A percentile compares a stretch with the other conserved stretches of the same genome.
These are phyloP conservation scores for Cytospora piceicola DNA, from an alignment of 2,329 filamentous ascomycete genomes.

Conservation along the genomic window DNA sequence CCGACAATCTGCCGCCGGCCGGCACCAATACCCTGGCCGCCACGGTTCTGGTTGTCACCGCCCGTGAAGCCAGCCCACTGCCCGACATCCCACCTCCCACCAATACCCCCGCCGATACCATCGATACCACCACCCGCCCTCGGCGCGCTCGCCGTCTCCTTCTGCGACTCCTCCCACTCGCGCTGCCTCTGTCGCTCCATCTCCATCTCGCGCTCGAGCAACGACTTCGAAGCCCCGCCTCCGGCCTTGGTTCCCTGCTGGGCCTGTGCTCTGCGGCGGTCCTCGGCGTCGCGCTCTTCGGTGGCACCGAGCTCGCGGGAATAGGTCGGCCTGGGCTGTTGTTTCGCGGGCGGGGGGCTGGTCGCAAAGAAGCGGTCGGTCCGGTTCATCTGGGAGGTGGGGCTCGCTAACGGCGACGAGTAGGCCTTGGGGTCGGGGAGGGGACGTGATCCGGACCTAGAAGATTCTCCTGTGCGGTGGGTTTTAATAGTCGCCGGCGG, in stretches of 20 bases:
- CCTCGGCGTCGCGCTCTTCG: conserved; percentile 65
- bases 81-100: conserved; percentile 74
- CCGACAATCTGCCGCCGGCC: conserved; percentile 79
- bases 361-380: conserved; percentile 62
- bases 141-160: conserved; percentile 61
- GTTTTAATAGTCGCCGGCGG: conserved; percentile 37
- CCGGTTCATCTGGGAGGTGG: conserved; percentile 44
- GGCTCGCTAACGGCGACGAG: conserved; percentile 33
- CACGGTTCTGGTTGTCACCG: conserved; percentile 74
- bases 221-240: conserved; percentile 68
- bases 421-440: conserved; percentile 55
- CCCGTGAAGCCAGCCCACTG: conserved; percentile 77
- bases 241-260: conserved; percentile 65
- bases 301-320: conserved; percentile 57
- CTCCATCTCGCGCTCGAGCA: conserved; percentile 82
- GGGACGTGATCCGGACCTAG: conserved; percentile 49
- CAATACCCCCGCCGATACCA: conserved; percentile 68
- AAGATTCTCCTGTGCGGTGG: conserved; percentile 39
- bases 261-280: conserved; percentile 60
- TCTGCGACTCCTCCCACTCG: conserved; percentile 80
- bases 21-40: conserved; percentile 67
- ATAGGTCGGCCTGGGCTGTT: conserved; percentile 45
- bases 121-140: conserved; percentile 58
- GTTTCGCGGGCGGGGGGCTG: conserved; percentile 49
- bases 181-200: conserved; percentile 74